phyloP scores from a whole-genome alignment of 345 rosid genomes.

The Eucalyptus curtisii region DNA sequence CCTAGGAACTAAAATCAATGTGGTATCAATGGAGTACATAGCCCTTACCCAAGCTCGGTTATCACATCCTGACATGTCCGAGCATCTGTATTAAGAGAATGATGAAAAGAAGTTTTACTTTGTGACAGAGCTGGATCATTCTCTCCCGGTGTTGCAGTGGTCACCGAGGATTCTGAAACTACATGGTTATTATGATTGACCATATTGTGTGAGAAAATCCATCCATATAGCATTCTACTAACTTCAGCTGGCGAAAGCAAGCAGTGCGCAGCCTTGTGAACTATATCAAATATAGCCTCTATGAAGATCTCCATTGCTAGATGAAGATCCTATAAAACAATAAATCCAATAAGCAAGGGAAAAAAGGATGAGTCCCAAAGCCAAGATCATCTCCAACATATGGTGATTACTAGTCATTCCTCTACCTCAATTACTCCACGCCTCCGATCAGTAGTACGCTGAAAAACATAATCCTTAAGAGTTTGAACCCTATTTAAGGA shows the following conservation, averaged over 20 bases:
- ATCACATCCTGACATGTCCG: constrained; percentile 95
- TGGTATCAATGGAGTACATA: background rate
- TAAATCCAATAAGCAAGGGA: background rate
- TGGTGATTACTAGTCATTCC: background rate
- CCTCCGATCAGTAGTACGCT: constrained; percentile 72
- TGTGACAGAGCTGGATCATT: constrained; percentile 42
- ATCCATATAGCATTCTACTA: constrained; percentile 16
- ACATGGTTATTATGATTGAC: background rate
- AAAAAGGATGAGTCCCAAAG: background rate
- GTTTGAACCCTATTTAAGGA: constrained; percentile 27
- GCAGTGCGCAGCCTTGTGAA: constrained; percentile 61
- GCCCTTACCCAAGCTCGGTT: constrained; percentile 83
- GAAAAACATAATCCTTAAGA: constrained; percentile 56
- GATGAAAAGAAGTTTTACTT: constrained; percentile 33
- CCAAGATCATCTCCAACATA: background rate
- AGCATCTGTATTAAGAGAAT: constrained; percentile 79
- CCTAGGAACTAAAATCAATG: background rate
- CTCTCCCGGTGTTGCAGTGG: constrained; percentile 54
- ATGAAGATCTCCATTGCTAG: constrained; percentile 79
- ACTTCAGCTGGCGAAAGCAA: constrained; percentile 72
- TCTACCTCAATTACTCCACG: constrained; percentile 91
- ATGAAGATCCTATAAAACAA: constrained; percentile 69
- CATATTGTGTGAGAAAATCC: constrained; percentile 34
- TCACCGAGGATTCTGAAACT: constrained; percentile 20
- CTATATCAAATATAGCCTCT: constrained; percentile 68